Evolutionary conservation across 140 eudicot species (phyloP).

Genomic region (Erigeron philadelphicus): DNA sequence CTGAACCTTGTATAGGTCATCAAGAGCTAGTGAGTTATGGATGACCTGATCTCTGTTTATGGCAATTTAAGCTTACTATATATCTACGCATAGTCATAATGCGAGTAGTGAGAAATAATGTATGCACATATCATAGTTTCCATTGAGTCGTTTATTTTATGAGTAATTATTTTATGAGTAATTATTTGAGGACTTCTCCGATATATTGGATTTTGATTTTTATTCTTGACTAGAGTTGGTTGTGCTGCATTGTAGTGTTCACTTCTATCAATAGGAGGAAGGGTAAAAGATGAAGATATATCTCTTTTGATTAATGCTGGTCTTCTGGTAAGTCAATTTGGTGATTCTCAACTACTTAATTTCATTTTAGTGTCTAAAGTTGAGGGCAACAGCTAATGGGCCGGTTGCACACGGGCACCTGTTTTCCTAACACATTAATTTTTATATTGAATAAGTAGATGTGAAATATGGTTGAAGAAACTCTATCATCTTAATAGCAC

Average conservation of each 20-base stretch:
- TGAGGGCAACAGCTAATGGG: not conserved
- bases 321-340: slow-evolving; percentile 56
- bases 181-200: not conserved
- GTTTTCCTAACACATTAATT: not conserved
- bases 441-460: not conserved
- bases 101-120: not conserved
- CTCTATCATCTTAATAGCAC: not conserved
- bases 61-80: not conserved
- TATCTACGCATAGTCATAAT: not conserved
- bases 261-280: slow-evolving; percentile 74
- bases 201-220: slow-evolving; percentile 9
- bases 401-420: no score
- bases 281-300: slow-evolving; percentile 82
- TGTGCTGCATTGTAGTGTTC: slow-evolving; percentile 51
- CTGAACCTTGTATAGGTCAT: slow-evolving; percentile 80
- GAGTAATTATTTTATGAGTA: not conserved
- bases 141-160: not conserved
- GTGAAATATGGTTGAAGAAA: not conserved
- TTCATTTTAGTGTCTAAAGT: not conserved
- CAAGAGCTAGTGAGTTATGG: slow-evolving; percentile 74
- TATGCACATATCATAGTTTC: not conserved
- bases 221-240: slow-evolving; percentile 23
- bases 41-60: slow-evolving; percentile 6
- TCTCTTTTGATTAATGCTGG: slow-evolving; percentile 86
- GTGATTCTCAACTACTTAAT: not conserved